These are phyloP conservation scores for Penicillium sp. DNA, from an alignment of 2,329 filamentous ascomycete genomes.

Conservation along the genomic window DNA sequence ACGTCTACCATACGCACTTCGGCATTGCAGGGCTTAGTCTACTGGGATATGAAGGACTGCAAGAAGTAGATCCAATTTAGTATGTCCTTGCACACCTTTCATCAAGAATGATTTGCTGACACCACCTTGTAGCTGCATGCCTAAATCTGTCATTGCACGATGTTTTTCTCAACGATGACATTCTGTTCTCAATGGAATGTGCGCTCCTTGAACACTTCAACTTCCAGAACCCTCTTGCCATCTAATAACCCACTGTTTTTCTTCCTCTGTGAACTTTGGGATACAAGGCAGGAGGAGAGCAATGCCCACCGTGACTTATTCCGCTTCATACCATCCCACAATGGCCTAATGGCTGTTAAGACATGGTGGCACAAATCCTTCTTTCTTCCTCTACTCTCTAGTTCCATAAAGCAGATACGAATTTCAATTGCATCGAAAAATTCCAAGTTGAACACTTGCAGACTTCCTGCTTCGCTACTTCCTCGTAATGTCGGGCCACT, in stretches of 20 bases:
- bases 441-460: background rate
- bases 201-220: background rate
- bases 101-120: constrained; percentile 15
- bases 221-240: constrained; percentile 51
- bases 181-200: background rate
- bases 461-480: background rate
- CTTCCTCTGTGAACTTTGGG: constrained; percentile 50
- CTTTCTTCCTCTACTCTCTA: background rate
- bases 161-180: constrained; percentile 44
- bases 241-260: constrained; percentile 61
- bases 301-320: constrained; percentile 38
- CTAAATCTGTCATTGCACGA: constrained; percentile 58
- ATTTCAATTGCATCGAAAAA: background rate
- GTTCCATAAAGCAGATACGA: too few relatives aligned
- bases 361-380: constrained; percentile 32
- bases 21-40: constrained; percentile 83
- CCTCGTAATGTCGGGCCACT: background rate
- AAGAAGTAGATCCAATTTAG: constrained; percentile 84
- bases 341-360: constrained; percentile 37
- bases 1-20: constrained; percentile 94
- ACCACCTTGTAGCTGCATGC: constrained; percentile 55
- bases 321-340: constrained; percentile 35
- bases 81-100: constrained; percentile 37
- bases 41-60: constrained; percentile 67
- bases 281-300: constrained; percentile 67